These are phyloP conservation scores for Ophiostoma sp. DNA, from an alignment of 2,329 filamentous ascomycete species.

Conservation along the genomic window DNA sequence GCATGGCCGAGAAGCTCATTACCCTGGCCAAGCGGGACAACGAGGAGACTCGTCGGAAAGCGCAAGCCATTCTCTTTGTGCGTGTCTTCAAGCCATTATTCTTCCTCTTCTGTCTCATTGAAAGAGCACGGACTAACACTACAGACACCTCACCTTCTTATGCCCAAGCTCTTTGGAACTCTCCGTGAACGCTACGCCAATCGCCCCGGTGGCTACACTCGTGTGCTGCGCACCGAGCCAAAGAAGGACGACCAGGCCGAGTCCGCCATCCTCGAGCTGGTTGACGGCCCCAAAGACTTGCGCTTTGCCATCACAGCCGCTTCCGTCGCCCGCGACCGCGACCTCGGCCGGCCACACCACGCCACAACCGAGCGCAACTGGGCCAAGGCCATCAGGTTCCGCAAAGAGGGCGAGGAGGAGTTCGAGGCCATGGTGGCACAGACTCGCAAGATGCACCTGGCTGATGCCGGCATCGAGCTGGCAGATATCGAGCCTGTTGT, in stretches of 20 bases:
- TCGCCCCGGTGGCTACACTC: conserved; percentile 88
- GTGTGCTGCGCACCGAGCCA: conserved; percentile 86
- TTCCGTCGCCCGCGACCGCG: conserved; percentile 62
- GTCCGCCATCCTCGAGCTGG: conserved; percentile 87
- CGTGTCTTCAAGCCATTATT: neutral
- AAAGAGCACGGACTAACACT: neutral
- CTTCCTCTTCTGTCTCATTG: conserved; percentile 30
- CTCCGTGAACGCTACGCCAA: conserved; percentile 72
- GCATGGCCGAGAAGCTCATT: conserved; percentile 88
- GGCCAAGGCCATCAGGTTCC: conserved; percentile 73
- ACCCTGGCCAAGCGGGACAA: conserved; percentile 92
- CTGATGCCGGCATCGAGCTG: conserved; percentile 27
- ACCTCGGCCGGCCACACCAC: conserved; percentile 54
- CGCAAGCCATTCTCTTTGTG: conserved; percentile 82
- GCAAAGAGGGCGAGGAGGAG: conserved; percentile 58
- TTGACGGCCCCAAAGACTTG: conserved; percentile 90
- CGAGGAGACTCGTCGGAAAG: conserved; percentile 67
- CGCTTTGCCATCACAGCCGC: conserved; percentile 91
- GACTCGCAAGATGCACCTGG: conserved; percentile 36
- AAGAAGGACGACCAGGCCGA: conserved; percentile 75
- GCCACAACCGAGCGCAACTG: conserved; percentile 74
- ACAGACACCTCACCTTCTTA: conserved; percentile 61
- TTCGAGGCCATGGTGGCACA: conserved; percentile 60
- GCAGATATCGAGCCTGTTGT: conserved; percentile 25
- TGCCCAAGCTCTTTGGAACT: conserved; percentile 84